Evolutionary conservation across 2,329 filamentous ascomycete species (phyloP), one percentile per base, ranked within the genome.

Genomic region (Aspergillus quadricinctus): DNA sequence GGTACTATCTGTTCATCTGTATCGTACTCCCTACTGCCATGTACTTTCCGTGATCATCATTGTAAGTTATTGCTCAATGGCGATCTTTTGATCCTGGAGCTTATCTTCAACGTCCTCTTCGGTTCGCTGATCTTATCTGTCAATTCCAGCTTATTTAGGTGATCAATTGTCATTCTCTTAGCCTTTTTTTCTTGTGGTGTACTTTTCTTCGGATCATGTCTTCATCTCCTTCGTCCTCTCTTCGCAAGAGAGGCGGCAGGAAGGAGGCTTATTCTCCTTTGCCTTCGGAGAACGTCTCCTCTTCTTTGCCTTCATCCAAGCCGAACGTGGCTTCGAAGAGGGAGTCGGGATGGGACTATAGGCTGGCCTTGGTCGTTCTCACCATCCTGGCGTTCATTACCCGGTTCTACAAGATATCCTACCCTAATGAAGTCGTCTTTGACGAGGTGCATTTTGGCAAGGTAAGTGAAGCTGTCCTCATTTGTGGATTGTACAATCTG

Each of bases 401-500:
- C 49, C 84, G 94, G 60, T 99, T 99, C 81, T 97, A 89, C 85
- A 92, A 92, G 61, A 97, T 99, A 73, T 90, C 83, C 72, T 92
- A 97, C 76, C 94, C 94, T 17, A 88, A 96, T 71, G 89, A 97
- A 79, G 94, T 99, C 55, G 94, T 99, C 50, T 99, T 99, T 71
- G 94, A 99, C 72, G 94, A 99, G 77, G 94, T 99, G 56, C 94
- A 99, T 78, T 99, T 99, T 75, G 94, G 94, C 79, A 99, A 99
- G 89, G 93, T 97, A 81, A 57, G 82, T 68, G 27, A 35, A 25
- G 43, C 43, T 25, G 21, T 46, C 23, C 11, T 23, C 21, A 4
- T 14, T 23, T 11, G 6, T 11, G 8, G 9, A 8, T 45, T 17
- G 21, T 3, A 46, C 23, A 23, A 46, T 23, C 43, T 46, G 43